Percentiles rank a stretch among this genome's conserved stretches.
Evolutionary conservation across 208 protist species (phyloP).

Genomic region (Kentomonas sorsogonicus): DNA sequence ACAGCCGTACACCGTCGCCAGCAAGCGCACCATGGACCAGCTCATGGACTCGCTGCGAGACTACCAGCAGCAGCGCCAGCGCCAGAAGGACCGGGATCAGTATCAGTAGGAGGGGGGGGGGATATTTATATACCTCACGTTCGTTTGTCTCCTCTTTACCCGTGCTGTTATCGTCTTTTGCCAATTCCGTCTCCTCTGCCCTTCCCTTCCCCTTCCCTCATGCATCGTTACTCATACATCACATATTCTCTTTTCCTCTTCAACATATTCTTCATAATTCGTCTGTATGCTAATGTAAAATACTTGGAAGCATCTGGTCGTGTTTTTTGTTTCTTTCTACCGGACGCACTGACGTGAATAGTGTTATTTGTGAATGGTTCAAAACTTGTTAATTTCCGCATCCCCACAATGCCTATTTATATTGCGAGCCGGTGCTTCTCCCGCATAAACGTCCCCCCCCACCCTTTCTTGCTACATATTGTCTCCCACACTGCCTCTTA

Average conservation of each 20-base stretch:
- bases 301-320: too few species aligned
- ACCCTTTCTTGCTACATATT: too few species aligned
- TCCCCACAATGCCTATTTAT: too few species aligned
- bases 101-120: not conserved
- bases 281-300: too few species aligned
- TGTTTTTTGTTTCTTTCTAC: too few species aligned
- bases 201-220: too few species aligned
- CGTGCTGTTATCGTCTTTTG: conserved; percentile 8
- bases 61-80: conserved; percentile 62
- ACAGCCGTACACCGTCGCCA: conserved; percentile 70
- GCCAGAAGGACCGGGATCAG: conserved; percentile 22
- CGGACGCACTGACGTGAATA: too few species aligned
- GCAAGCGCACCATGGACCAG: conserved; percentile 65
- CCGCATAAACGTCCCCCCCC: too few species aligned
- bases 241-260: conserved; percentile 13
- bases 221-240: not conserved
- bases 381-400: too few species aligned
- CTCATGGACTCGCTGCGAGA: conserved; percentile 74
- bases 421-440: too few species aligned
- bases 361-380: too few species aligned
- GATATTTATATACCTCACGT: not conserved
- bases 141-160: conserved; percentile 1
- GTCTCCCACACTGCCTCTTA: too few species aligned
- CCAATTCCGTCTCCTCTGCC: not conserved
- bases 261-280: conserved; percentile 1